These are phyloP conservation scores for Pyrenophora graminea DNA, from an alignment of 2,329 filamentous ascomycete genomes.

Conservation along the genomic window DNA sequence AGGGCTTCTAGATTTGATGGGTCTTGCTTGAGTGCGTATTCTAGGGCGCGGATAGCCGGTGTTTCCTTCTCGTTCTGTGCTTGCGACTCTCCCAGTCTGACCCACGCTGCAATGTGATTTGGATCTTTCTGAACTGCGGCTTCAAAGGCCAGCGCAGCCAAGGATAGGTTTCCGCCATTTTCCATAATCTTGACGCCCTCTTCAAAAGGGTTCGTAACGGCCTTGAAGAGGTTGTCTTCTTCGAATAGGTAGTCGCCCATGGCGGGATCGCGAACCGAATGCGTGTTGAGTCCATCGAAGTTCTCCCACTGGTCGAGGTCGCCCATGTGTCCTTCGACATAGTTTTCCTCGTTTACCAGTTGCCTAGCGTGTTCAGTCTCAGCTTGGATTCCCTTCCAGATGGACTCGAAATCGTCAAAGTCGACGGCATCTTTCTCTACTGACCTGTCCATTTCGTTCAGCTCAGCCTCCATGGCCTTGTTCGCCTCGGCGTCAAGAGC, in stretches of 20 bases:
- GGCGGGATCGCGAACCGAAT: conserved; percentile 71
- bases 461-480: conserved; percentile 78
- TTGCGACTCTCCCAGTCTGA: conserved; percentile 86
- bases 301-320: conserved; percentile 80
- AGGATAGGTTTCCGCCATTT: conserved; percentile 88
- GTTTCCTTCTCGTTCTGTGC: conserved; percentile 99
- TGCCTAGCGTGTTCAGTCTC: conserved; percentile 71
- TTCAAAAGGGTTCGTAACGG: conserved; percentile 82
- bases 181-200: conserved; percentile 93
- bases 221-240: conserved; percentile 85
- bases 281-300: conserved; percentile 72
- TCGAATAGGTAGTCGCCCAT: conserved; percentile 94
- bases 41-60: conserved; percentile 89
- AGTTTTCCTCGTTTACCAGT: conserved; percentile 69
- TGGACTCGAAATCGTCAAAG: conserved; percentile 90
- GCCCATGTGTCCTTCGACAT: conserved; percentile 66
- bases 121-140: conserved; percentile 90
- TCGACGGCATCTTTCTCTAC: conserved; percentile 74
- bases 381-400: conserved; percentile 82
- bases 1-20: conserved; percentile 84
- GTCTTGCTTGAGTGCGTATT: conserved; percentile 87
- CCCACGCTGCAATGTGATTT: conserved; percentile 89
- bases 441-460: conserved; percentile 88
- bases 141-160: conserved; percentile 93
- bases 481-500: conserved; percentile 67